Evolutionary conservation across 306 rosid genomes (phyloP).

Genomic region (Albizia julibrissin): DNA sequence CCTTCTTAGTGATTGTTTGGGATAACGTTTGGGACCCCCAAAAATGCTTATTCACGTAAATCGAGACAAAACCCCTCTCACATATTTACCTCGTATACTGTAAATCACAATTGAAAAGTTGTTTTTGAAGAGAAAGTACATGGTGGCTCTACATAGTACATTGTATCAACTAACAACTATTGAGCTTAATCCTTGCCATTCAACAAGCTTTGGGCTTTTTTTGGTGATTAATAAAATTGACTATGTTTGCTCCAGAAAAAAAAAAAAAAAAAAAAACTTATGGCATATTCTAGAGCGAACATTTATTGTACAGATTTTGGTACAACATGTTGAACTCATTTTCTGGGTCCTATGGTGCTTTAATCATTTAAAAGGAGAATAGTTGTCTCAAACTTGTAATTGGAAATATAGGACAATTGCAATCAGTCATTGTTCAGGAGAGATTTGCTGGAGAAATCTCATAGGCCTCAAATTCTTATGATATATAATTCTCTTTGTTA

Average conservation of each 20-base stretch:
- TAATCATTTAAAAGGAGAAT: neutral
- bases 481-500: slow-evolving; percentile 19
- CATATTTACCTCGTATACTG: no score
- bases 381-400: neutral
- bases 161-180: neutral
- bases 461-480: slow-evolving; percentile 25
- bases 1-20: no score
- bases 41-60: no score
- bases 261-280: no score
- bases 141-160: neutral
- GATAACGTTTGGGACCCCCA: no score
- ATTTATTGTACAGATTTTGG: neutral
- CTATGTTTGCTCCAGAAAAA: no score
- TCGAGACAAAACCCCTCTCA: no score
- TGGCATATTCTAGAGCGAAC: neutral
- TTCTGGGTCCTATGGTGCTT: neutral
- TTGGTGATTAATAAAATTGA: no score
- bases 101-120: no score
- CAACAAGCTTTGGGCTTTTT: neutral
- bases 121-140: neutral
- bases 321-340: slow-evolving; percentile 6
- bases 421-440: neutral
- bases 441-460: neutral
- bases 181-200: neutral
- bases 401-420: neutral